Evolutionary conservation across 2,329 filamentous ascomycete genomes (phyloP).

Genomic region (Fusarium chlamydosporum): DNA sequence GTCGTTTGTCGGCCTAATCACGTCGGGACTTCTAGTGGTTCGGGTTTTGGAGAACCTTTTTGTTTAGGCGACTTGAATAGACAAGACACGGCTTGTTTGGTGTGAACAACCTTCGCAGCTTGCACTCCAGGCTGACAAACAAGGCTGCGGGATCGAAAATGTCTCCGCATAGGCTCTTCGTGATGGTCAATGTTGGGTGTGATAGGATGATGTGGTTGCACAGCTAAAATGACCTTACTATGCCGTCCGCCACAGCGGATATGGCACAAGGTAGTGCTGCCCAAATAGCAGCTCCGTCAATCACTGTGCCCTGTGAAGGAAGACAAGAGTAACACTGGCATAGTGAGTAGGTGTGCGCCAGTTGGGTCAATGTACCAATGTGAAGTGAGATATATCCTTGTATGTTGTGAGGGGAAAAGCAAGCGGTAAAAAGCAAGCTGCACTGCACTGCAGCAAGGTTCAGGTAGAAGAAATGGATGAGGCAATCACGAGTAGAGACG

Average conservation of each 20-base stretch:
- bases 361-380: conserved; percentile 20
- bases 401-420: conserved; percentile 16
- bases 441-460: conserved; percentile 5
- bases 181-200: conserved; percentile 26
- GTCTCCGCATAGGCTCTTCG: conserved; percentile 18
- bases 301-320: conserved; percentile 34
- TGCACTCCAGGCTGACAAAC: conserved; percentile 22
- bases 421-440: background rate
- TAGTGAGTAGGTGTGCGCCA: conserved; percentile 14
- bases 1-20: conserved; percentile 24
- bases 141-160: conserved; percentile 35
- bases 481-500: conserved; percentile 31
- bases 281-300: conserved; percentile 30
- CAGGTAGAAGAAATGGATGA: conserved; percentile 18
- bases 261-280: conserved; percentile 29
- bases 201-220: conserved; percentile 36
- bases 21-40: conserved; percentile 23
- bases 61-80: conserved; percentile 26
- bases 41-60: conserved; percentile 21
- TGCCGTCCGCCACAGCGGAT: conserved; percentile 40
- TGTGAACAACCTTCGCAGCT: conserved; percentile 24
- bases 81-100: conserved; percentile 26
- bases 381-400: conserved; percentile 15
- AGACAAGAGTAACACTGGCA: conserved; percentile 12
- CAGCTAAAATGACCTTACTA: conserved; percentile 38